A percentile compares a stretch with the other conserved stretches of the same genome.
These are phyloP conservation scores for Gossypium laxum DNA, from an alignment of 441 rosid genomes.

Conservation along the genomic window DNA sequence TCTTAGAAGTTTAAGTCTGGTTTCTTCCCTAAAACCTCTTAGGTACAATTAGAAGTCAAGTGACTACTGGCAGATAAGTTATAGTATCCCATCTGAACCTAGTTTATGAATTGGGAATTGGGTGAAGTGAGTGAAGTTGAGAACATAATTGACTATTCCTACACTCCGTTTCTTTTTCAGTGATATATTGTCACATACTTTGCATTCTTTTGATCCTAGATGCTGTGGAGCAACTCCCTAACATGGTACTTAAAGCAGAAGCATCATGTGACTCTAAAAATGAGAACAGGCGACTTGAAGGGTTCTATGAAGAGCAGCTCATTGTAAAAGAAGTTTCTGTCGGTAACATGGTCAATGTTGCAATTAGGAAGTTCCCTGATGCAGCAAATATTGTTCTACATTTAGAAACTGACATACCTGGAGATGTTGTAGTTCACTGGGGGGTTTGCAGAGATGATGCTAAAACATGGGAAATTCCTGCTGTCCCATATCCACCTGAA, in stretches of 20 bases:
- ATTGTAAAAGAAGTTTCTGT: constrained; percentile 40
- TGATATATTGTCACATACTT: constrained; percentile 15
- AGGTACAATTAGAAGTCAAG: neutral
- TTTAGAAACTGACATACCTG: constrained; percentile 73
- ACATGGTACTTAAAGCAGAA: constrained; percentile 36
- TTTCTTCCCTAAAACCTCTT: neutral
- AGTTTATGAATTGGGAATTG: neutral
- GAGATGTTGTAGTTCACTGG: constrained; percentile 83
- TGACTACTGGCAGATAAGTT: constrained; percentile 5
- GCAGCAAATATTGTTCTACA: constrained; percentile 48
- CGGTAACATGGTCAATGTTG: constrained; percentile 42
- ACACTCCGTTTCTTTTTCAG: neutral
- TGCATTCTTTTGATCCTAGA: constrained; percentile 33
- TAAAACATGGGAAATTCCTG: constrained; percentile 73
- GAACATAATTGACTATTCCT: neutral
- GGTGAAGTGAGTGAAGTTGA: constrained; percentile 3
- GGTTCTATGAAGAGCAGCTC: constrained; percentile 66
- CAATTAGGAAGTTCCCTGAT: constrained; percentile 53
- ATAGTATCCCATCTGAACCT: constrained; percentile 12
- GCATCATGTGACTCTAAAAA: constrained; percentile 26
- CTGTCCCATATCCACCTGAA: constrained; percentile 65
- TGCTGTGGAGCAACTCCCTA: constrained; percentile 43
- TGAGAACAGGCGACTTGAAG: constrained; percentile 35
- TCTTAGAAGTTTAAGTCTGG: neutral
- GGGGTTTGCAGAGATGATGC: constrained; percentile 76